Conservation (phyloP, 2,329 filamentous ascomycete species). For the Ceratocystiopsis brevicomis region DNA sequence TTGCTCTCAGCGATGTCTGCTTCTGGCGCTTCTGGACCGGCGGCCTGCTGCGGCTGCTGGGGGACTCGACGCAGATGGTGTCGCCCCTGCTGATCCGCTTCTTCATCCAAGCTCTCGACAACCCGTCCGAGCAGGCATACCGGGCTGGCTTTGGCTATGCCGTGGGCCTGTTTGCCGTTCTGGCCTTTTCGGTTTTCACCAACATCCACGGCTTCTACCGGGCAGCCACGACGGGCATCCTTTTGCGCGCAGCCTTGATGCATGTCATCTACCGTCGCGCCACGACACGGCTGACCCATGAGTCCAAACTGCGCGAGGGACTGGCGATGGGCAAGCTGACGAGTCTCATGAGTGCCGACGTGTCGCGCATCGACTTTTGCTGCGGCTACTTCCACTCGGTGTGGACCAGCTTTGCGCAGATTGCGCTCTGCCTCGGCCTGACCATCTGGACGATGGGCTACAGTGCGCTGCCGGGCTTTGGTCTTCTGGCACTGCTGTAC, state of each 20-base stretch:
- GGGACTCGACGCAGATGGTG: constrained; percentile 12
- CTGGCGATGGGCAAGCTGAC: constrained; percentile 14
- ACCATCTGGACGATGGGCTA: constrained; percentile 12
- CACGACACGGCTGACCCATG: constrained; percentile 9
- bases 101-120: constrained; percentile 9
- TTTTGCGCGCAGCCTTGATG: constrained; percentile 3
- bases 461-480: constrained; percentile 13
- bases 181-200: constrained; percentile 11
- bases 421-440: constrained; percentile 13
- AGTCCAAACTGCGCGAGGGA: constrained; percentile 8
- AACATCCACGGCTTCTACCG: constrained; percentile 14
- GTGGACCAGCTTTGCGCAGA: constrained; percentile 16
- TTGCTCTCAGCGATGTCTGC: constrained; percentile 15
- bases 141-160: constrained; percentile 11
- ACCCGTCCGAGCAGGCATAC: constrained; percentile 10
- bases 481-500: constrained; percentile 11
- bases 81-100: constrained; percentile 13
- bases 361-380: constrained; percentile 16
- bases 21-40: constrained; percentile 15
- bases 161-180: constrained; percentile 11
- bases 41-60: constrained; percentile 12
- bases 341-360: constrained; percentile 16
- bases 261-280: constrained; percentile 9
- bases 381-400: constrained; percentile 16
- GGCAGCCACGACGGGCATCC: constrained; percentile 4